Evolutionary conservation across 2,329 filamentous ascomycete genomes (phyloP), one percentile per base, ranked within the genome.

Genomic region (Exophiala calicioides): DNA sequence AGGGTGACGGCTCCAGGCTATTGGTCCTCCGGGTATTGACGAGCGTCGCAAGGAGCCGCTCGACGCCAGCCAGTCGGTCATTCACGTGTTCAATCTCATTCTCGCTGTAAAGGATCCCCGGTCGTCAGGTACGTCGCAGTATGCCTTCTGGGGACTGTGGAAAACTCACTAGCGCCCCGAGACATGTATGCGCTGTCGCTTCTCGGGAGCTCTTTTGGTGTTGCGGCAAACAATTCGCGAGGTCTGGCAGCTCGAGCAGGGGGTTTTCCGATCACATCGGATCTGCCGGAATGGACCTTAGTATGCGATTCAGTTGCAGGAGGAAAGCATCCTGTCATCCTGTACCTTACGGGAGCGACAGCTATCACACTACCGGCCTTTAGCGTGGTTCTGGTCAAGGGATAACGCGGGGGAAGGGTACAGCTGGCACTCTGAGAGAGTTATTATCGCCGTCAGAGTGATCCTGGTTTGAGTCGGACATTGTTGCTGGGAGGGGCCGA

Each of bases 41-140:
- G 18, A 70, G 62, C 19, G 49, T 62, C 27, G 68, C 64, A 10
- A 74, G 60, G 7, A 69, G 60, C 37, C 62, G 57, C 52, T 78
- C 75, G 30, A 79, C 76, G n/a, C 66, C 65, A 5, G 66, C 65
- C 6, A 79, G 62, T 12, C 75, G 69, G 21, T 73, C 68, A 55
- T 77, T 74, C 39, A 79, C 77, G 9, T 71, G 58, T 50, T 78
- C 75, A 37, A 79, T 75, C 59, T 78, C 77, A 56, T 67, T 72
- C 58, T 79, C 76, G 60, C 48, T 51, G 38, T 9, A 7, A n/a
- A n/a, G n/a, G n/a, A n/a, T n/a, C n/a, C 20, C 36, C 24, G 5
- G 3, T 19, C 10, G 24, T n/a, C n/a, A n/a, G n/a, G n/a, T n/a
- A n/a, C n/a, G n/a, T n/a, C n/a, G n/a, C n/a, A n/a, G n/a, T n/a